Evolutionary conservation across 495 filamentous ascomycete genomes (phyloP).

Genomic region (Trichoderma gamsii): DNA sequence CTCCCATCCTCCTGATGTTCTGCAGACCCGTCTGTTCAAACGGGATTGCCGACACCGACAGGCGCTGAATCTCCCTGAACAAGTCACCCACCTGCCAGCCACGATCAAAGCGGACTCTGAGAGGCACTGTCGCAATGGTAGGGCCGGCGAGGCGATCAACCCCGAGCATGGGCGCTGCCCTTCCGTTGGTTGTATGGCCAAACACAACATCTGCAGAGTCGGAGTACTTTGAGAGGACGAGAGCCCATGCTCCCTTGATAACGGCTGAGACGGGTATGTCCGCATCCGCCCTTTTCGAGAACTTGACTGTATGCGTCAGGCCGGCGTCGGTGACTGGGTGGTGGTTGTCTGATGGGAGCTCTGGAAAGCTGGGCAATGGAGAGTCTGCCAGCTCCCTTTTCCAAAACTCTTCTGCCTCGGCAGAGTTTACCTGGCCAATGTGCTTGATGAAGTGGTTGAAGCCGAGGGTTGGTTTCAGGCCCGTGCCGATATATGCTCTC

Average conservation of each 20-base stretch:
- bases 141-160: background rate
- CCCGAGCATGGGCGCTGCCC: constrained; percentile 35
- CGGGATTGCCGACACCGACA: constrained; percentile 37
- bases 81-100: background rate
- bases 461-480: background rate
- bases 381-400: too few relatives aligned
- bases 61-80: constrained; percentile 35
- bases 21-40: constrained; percentile 54
- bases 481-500: background rate
- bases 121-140: constrained; percentile 4
- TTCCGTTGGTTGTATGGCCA: constrained; percentile 53
- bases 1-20: constrained; percentile 46
- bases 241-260: constrained; percentile 56
- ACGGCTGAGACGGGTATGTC: constrained; percentile 49
- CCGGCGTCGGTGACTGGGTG: too few relatives aligned
- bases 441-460: background rate
- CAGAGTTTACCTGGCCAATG: too few relatives aligned
- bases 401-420: too few relatives aligned
- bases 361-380: too few relatives aligned
- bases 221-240: constrained; percentile 48
- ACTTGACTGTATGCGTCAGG: too few relatives aligned
- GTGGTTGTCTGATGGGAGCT: too few relatives aligned
- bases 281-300: too few relatives aligned
- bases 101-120: background rate
- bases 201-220: constrained; percentile 49